Evolutionary conservation across 2,329 filamentous ascomycete genomes (phyloP), one percentile per base, ranked within the genome.

Genomic region (Colletotrichum aenigma): DNA sequence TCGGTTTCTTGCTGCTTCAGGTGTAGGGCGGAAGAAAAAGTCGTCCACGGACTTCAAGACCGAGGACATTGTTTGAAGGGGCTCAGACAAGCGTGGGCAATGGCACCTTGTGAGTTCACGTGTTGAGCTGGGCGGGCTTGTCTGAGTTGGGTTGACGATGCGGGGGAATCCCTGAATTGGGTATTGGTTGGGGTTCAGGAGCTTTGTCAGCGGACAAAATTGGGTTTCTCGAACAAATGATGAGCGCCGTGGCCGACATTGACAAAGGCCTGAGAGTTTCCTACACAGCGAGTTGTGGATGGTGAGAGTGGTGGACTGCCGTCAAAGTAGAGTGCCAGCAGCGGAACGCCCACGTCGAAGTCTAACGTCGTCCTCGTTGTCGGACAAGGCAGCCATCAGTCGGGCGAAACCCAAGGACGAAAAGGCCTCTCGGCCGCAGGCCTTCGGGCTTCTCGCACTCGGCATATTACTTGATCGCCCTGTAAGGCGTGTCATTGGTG

Each of bases 101-200:
- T 71, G 68, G 56, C 55, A 72, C 73, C 38, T 36, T 67, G 73
- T 67, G 56, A 72, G 73, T 75, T 75, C 62, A 55, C 68, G 30
- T 75, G 61, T 61, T 55, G 61, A 21, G 52, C 43, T 72, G 73
- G 69, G 69, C 73, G 68, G n/a, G 28, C 58, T 52, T 61, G 61
- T 66, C 52, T 62, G 52, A 71, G 72, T 66, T 72, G 69, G 60
- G 67, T 48, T 66, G 61, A 62, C 32, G 30, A 72, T 43, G 26
- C 62, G 28, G 73, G 73, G 73, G 38, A 64, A 66, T 26, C 73
- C 72, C 69, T 72, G 68, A 7, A 24, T 36, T 34, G 21, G 56
- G 61, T 43, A 10, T 43, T 48, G 52, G 68, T 68, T 58, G 24
- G 62, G 73, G 34, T 12, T 32, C 56, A 16, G 28, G 43, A 21